Base-by-base conservation (phyloP, 768 basidiomycete genomes). In the Nidularia pulvinata region DNA sequence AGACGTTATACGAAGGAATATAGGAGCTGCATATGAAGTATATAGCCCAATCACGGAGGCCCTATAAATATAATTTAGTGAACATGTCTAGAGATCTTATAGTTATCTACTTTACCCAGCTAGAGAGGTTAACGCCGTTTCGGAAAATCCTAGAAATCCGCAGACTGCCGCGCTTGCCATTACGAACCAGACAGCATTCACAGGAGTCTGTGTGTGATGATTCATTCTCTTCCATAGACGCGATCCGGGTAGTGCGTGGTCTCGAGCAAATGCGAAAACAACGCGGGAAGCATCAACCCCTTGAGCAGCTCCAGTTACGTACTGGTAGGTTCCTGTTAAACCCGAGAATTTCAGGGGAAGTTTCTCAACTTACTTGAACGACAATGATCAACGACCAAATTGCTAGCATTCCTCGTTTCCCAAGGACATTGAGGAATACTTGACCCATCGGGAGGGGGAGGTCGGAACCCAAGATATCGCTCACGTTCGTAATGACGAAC, bases 101-200 rank as follows among this genome's bases (percentile, higher is more conserved):
- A 30, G 25, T 30, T 4, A 30, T 44, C 55, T 1, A 44, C 49
- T 25, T 49, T 56, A 88, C 87, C 86, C 86, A 2, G 87, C 87
- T 22, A 88, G 78, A 25, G 87, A 88, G 9, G 80, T 72, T 43
- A 89, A 64, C 5, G 86, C 88, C 1, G 88, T 75, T 39, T 63
- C 61, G 4, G 85, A 87, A 66, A 89, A 89, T 0, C 88, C 86
- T 6, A 89, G 66, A 3, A 87, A 67, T 7, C 87, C 87, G 43
- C 82, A 84, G 32, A 89, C 57, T 3, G 71, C 82, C 6, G 87
- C 65, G 42, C 69, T 63, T 34, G 67, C 65, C 70, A 89, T 85
- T 25, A 89, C 88, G 45, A 89, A 74, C 88, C 88, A 90, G 5
- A 87, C 88, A 2, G 88, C 88, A 55, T 89, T 83, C 10, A 89